phyloP scores from a whole-genome alignment of 805 yeast genomes.

The Nakazawaea ishiwadae region DNA sequence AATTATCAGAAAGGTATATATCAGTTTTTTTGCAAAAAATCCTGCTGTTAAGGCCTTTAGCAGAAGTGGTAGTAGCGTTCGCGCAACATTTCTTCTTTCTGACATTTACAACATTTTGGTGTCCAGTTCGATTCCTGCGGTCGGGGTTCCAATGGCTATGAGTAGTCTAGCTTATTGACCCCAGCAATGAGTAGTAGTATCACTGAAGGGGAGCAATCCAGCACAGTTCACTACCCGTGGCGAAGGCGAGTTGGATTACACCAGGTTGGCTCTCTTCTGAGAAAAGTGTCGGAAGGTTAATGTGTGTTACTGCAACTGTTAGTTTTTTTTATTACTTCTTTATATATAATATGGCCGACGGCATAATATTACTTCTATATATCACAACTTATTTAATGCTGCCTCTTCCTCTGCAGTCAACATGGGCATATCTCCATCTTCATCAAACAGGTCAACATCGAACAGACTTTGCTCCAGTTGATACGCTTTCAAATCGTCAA shows the following conservation, averaged over 20 bases:
- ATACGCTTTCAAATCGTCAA: conserved; percentile 55
- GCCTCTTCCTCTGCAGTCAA: conserved; percentile 17
- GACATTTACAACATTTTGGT: conserved; percentile 25
- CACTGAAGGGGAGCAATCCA: conserved; percentile 42
- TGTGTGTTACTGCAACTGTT: conserved; percentile 15
- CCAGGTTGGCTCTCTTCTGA: conserved; percentile 27
- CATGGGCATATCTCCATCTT: conserved; percentile 26
- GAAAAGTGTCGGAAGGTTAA: conserved; percentile 14
- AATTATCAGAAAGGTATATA: background rate
- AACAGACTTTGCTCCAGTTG: conserved; percentile 46
- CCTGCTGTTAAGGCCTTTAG: conserved; percentile 18
- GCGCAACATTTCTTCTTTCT: conserved; percentile 11
- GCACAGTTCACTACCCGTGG: conserved; percentile 38
- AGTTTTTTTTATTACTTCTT: conserved; percentile 11
- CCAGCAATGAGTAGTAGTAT: conserved; percentile 28
- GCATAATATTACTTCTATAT: background rate
- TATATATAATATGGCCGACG: no score
- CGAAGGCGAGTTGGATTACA: conserved; percentile 35
- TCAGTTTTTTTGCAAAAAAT: no score
- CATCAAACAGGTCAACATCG: conserved; percentile 38
- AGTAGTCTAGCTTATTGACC: conserved; percentile 26
- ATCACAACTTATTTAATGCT: conserved; percentile 12
- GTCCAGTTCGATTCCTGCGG: conserved; percentile 42
- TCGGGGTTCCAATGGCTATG: conserved; percentile 22
- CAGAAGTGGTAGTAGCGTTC: conserved; percentile 16